Conservation (phyloP, 192 early-diverging fungal species). For the Coemansia asiatica region DNA sequence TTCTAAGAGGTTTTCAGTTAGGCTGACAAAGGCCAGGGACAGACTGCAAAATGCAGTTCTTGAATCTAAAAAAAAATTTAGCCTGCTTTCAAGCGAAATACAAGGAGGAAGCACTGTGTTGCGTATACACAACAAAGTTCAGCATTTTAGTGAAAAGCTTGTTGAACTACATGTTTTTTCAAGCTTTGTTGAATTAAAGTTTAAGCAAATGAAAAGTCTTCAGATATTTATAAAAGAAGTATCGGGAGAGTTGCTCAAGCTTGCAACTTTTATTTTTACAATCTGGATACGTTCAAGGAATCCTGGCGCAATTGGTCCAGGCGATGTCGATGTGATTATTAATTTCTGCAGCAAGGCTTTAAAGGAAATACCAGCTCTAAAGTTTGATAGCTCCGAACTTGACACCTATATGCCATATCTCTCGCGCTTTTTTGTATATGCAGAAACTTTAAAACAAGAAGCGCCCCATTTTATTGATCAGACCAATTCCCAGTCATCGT, state of each 20-base stretch:
- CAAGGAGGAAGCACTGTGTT: neutral
- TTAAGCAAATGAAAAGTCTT: neutral
- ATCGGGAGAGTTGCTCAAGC: neutral
- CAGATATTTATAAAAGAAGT: neutral
- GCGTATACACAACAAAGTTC: neutral
- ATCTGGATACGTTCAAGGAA: neutral
- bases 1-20: neutral
- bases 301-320: neutral
- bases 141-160: neutral
- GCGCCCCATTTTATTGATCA: constrained; percentile 14
- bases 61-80: neutral
- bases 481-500: constrained; percentile 7
- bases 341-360: neutral
- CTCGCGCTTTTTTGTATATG: neutral
- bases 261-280: neutral
- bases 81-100: neutral
- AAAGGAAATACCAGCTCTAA: neutral
- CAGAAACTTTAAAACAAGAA: constrained; percentile 14
- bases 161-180: neutral
- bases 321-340: constrained; percentile 1
- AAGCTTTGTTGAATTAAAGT: neutral
- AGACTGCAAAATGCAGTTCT: neutral
- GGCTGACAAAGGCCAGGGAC: neutral
- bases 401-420: constrained; percentile 2
- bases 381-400: constrained; percentile 1